Percentiles rank a stretch among this genome's conserved stretches.
Evolutionary conservation across 2,329 filamentous ascomycete genomes (phyloP).

Genomic region (Biscogniauxia marginata): DNA sequence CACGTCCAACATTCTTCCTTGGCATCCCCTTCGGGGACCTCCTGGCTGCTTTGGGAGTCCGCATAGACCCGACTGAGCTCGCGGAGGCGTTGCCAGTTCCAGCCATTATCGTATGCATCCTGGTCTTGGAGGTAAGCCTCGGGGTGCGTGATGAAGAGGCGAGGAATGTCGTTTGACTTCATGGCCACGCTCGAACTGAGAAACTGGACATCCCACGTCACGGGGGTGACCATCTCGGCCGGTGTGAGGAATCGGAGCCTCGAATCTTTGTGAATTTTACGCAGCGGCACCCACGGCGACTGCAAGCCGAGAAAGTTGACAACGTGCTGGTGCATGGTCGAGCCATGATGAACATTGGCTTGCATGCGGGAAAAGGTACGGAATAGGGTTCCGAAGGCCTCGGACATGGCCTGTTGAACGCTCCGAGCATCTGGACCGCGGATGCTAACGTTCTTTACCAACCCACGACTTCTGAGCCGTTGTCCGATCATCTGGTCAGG

Average conservation of each 20-base stretch:
- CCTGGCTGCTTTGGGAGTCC: constrained; percentile 42
- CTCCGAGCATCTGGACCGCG: constrained; percentile 64
- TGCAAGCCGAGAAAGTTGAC: constrained; percentile 59
- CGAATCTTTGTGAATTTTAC: constrained; percentile 73
- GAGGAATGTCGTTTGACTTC: constrained; percentile 61
- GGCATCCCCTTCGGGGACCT: constrained; percentile 60
- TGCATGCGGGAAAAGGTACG: constrained; percentile 41
- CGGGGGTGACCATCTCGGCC: constrained; percentile 70
- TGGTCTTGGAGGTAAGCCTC: constrained; percentile 70
- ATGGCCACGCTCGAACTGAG: constrained; percentile 70
- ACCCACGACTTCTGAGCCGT: constrained; percentile 71
- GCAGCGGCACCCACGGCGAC: constrained; percentile 70
- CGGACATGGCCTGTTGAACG: constrained; percentile 61
- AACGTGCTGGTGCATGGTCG: constrained; percentile 35
- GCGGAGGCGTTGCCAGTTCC: constrained; percentile 70
- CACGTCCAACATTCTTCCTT: constrained; percentile 67
- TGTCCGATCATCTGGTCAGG: constrained; percentile 62
- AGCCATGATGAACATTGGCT: constrained; percentile 31
- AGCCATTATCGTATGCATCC: constrained; percentile 52
- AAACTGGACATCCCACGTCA: constrained; percentile 70
- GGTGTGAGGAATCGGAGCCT: constrained; percentile 68
- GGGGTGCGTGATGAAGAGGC: constrained; percentile 73
- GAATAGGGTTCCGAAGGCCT: constrained; percentile 60
- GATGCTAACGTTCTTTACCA: constrained; percentile 64
- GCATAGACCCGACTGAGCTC: constrained; percentile 58